phyloP scores from a whole-genome alignment of 176 grass and related monocot genomes.

The Raddia guianensis region DNA sequence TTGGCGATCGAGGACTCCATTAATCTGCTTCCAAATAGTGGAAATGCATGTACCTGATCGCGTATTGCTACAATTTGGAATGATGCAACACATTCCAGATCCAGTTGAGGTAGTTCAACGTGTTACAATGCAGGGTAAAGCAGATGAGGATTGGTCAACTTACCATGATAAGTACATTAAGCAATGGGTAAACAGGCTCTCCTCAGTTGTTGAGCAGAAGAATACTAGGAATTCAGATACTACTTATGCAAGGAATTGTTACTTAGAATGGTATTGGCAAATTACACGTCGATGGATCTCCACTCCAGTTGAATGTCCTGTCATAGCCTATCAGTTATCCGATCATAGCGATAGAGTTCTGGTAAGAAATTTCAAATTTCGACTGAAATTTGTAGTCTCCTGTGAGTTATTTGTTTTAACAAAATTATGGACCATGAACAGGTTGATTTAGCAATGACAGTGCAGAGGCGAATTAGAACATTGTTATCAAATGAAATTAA shows the following conservation, averaged over 20 bases:
- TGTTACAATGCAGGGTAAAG: slow-evolving; percentile 57
- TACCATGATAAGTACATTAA: slow-evolving; percentile 58
- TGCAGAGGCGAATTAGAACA: slow-evolving; percentile 45
- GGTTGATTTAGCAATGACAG: slow-evolving; percentile 50
- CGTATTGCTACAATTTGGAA: slow-evolving; percentile 52
- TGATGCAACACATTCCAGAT: slow-evolving; percentile 53
- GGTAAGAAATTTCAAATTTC: slow-evolving; percentile 39
- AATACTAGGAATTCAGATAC: slow-evolving; percentile 35
- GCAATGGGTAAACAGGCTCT: slow-evolving; percentile 39
- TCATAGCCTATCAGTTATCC: slow-evolving; percentile 39
- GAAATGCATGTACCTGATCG: slow-evolving; percentile 62
- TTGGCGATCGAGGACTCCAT: slow-evolving; percentile 42
- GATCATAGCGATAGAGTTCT: slow-evolving; percentile 38
- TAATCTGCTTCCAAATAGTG: slow-evolving; percentile 59
- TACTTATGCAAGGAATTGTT: slow-evolving; percentile 49
- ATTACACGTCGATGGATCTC: slow-evolving; percentile 56
- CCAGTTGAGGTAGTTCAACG: slow-evolving; percentile 42
- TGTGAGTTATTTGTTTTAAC: background rate
- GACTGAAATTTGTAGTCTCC: slow-evolving; percentile 14
- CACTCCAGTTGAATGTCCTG: slow-evolving; percentile 47
- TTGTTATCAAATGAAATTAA: slow-evolving; percentile 43
- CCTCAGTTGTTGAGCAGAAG: slow-evolving; percentile 21
- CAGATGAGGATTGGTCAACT: slow-evolving; percentile 53
- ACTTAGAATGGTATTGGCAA: slow-evolving; percentile 53
- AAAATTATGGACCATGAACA: slow-evolving; percentile 27